phyloP scores from a whole-genome alignment of 2,329 filamentous ascomycete species.

The Colletotrichum gigasporum region DNA sequence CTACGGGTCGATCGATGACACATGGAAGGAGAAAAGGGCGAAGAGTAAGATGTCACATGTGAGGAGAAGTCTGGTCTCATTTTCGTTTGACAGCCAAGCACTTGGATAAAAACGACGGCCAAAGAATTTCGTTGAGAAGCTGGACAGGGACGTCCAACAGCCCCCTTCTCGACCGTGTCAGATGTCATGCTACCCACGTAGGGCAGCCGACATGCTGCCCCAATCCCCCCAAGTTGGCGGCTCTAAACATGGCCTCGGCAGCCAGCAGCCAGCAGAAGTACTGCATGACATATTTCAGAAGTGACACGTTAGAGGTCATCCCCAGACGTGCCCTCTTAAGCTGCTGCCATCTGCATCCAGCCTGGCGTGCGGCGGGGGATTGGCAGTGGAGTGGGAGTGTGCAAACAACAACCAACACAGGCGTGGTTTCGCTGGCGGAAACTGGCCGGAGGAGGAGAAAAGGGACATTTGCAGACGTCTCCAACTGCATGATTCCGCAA shows the following conservation, averaged over 20 bases:
- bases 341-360: background rate
- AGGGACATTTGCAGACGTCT: background rate
- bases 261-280: background rate
- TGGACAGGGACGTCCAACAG: too few relatives aligned
- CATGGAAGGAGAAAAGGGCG: background rate
- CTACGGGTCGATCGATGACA: background rate
- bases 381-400: constrained; percentile 1
- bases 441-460: background rate
- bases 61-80: background rate
- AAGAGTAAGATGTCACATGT: background rate
- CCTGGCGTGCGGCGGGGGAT: background rate
- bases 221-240: background rate
- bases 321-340: constrained; percentile 2
- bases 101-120: too few relatives aligned
- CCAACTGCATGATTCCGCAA: background rate
- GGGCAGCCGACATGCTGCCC: background rate
- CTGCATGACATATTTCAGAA: constrained; percentile 5
- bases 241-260: too few relatives aligned
- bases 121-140: too few relatives aligned
- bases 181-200: background rate
- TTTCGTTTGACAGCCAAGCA: background rate
- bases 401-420: constrained; percentile 12
- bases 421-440: background rate
- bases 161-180: background rate
- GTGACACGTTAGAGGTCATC: background rate